Percentiles rank a stretch among this genome's conserved stretches.
These are phyloP conservation scores for Neoscytalidium dimidiatum DNA, from an alignment of 2,329 filamentous ascomycete genomes.

Conservation along the genomic window DNA sequence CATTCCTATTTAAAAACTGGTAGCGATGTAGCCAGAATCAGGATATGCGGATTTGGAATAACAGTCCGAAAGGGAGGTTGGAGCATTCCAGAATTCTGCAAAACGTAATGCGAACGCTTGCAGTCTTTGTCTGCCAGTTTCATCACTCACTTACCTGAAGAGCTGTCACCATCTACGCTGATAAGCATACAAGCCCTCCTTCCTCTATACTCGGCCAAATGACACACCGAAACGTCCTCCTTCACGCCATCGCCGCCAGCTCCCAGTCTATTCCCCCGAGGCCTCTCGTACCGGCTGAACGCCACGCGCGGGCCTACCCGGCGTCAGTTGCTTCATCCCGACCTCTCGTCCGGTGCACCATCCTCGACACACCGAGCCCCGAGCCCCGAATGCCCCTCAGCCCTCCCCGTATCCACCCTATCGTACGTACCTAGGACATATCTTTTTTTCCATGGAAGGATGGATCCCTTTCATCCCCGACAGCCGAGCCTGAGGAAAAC, in stretches of 20 bases:
- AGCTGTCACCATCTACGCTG: neutral
- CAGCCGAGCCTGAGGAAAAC: neutral
- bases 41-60: too few species aligned
- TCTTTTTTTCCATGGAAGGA: too few species aligned
- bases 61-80: too few species aligned
- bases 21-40: too few species aligned
- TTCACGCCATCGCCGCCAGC: neutral
- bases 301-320: neutral
- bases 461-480: neutral
- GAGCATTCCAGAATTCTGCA: too few species aligned
- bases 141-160: too few species aligned
- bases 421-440: too few species aligned
- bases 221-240: neutral
- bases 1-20: too few species aligned
- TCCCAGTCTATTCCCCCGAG: neutral
- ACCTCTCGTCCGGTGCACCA: neutral
- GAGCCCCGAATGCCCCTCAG: neutral
- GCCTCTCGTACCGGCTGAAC: neutral
- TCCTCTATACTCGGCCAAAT: neutral
- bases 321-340: neutral
- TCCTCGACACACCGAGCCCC: neutral
- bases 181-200: neutral
- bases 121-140: too few species aligned
- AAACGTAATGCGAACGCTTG: too few species aligned
- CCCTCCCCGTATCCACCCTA: too few species aligned